Evolutionary conservation across 2,329 filamentous ascomycete genomes (phyloP).

Genomic region (Diaporthe australafricana): DNA sequence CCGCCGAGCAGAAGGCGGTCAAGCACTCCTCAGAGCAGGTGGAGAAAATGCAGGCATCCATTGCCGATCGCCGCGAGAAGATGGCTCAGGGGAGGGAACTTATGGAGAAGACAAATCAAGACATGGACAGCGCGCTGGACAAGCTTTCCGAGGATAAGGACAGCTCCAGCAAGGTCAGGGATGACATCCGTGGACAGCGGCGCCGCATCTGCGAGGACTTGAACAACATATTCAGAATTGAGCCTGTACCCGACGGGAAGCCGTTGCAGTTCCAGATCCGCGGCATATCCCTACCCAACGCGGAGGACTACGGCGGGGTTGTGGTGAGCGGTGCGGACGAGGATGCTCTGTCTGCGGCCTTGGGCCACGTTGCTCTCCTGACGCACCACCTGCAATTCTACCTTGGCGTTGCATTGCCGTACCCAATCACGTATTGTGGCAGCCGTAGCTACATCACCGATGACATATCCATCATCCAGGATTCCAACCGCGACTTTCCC

Average conservation of each 20-base stretch:
- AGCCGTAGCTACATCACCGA: conserved; percentile 83
- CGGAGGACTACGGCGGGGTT: conserved; percentile 70
- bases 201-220: conserved; percentile 90
- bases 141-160: conserved; percentile 68
- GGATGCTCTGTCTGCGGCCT: conserved; percentile 80
- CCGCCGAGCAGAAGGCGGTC: conserved; percentile 74
- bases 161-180: conserved; percentile 67
- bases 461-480: conserved; percentile 70
- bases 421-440: conserved; percentile 78
- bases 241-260: conserved; percentile 65
- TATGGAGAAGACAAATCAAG: conserved; percentile 68
- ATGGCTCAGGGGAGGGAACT: conserved; percentile 73
- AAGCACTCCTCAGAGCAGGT: conserved; percentile 71
- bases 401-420: conserved; percentile 81
- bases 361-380: conserved; percentile 84
- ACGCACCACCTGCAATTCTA: conserved; percentile 85
- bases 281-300: conserved; percentile 82
- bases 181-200: conserved; percentile 84
- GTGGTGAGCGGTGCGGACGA: conserved; percentile 64
- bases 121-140: conserved; percentile 71
- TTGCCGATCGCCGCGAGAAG: conserved; percentile 72
- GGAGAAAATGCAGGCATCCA: conserved; percentile 75
- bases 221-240: conserved; percentile 82
- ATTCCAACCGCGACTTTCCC: conserved; percentile 80
- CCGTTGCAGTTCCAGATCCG: conserved; percentile 88